Conservation (phyloP, 2,329 filamentous ascomycete species). For the Alternaria tenuissima region DNA sequence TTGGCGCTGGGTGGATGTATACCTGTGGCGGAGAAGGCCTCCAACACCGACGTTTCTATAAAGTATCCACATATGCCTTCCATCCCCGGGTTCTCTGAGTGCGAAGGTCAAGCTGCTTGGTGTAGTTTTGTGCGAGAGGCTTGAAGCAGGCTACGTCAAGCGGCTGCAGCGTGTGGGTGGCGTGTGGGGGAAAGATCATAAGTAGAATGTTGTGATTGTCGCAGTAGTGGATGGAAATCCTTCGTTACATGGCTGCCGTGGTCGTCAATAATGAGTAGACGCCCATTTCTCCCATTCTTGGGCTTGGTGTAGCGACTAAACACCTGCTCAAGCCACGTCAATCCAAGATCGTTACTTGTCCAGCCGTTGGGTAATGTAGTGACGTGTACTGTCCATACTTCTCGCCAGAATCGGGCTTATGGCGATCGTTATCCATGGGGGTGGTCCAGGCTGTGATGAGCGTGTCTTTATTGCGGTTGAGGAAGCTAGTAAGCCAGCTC, state of each 20-base stretch:
- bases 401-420: too few species aligned
- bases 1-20: not conserved
- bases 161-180: too few species aligned
- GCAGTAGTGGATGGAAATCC: not conserved
- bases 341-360: not conserved
- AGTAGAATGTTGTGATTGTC: not conserved
- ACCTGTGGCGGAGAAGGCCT: not conserved
- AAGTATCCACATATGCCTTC: too few species aligned
- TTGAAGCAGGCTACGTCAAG: not conserved
- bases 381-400: too few species aligned
- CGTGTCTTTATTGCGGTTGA: too few species aligned
- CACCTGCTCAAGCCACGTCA: not conserved
- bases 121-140: not conserved
- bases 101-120: too few species aligned
- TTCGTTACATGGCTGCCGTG: not conserved
- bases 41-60: too few species aligned
- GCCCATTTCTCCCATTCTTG: not conserved
- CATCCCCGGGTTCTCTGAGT: too few species aligned
- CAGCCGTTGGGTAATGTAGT: not conserved
- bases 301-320: not conserved
- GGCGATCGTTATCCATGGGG: too few species aligned
- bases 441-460: too few species aligned
- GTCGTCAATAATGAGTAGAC: not conserved
- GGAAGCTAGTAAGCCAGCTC: too few species aligned
- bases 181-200: not conserved